Evolutionary conservation across 129 eudicot species (phyloP), one percentile per base, ranked within the genome.

Genomic region (Heracleum sosnowskyi): DNA sequence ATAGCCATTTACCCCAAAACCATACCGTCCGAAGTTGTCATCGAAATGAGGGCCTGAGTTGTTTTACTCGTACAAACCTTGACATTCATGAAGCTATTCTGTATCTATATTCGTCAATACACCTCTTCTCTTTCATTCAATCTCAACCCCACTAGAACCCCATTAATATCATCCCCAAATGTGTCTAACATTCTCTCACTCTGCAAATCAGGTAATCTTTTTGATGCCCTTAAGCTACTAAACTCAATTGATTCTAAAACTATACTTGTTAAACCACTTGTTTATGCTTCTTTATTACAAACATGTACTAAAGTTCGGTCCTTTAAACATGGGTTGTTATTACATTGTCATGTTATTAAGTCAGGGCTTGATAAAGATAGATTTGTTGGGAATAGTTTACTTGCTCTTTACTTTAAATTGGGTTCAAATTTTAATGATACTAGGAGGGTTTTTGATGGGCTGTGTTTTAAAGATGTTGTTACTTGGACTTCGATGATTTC

Each of bases 401-500:
- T 93, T 11, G 90, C 98, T 11, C 84, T 86, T 20, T 93, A 93
- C 90, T 91, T 88, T 80, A 93, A 93, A 66, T 68, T 89, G 39
- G 76, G 96, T 55, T 39, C 88, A 3, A n/a, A 82, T 75, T 82
- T 88, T 73, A 28, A 41, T 26, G 72, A 81, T 34, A 86, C 96
- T 0, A 60, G 81, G 46, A 88, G 84, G 76, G 86, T 88, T 42
- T 92, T 92, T 62, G 85, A 85, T 60, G 90, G 86, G 29, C 84
- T 92, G 72, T 76, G n/a, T 76, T 68, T 69, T 17, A 92, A 87
- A 76, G 97, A 92, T 63, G 93, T 90, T 62, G 86, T 90, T 12
- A 82, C 98, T 15, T 92, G 98, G 98, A 88, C 93, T 47, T 92
- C 96, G 22, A 90, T 90, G 91, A 83, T 92, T 36, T 87, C 93